Conservation (phyloP, 2,329 filamentous ascomycete species). For the Endocalyx cinctus region DNA sequence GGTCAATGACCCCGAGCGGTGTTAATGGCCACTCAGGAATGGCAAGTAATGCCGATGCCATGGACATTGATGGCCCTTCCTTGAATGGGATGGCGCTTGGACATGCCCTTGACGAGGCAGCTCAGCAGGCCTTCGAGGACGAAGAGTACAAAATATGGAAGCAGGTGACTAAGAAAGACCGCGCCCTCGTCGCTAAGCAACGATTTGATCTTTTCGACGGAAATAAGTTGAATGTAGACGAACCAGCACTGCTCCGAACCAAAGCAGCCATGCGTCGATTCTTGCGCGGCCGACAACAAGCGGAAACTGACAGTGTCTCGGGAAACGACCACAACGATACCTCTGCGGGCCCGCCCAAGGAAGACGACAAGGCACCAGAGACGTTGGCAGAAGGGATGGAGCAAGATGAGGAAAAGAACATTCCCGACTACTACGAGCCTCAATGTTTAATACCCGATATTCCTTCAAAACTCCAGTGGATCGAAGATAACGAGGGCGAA, state of each 20-base stretch:
- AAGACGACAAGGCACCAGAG: constrained; percentile 52
- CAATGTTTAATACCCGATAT: constrained; percentile 84
- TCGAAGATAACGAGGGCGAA: constrained; percentile 83
- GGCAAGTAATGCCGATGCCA: constrained; percentile 73
- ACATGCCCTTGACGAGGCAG: constrained; percentile 60
- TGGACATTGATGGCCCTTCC: constrained; percentile 80
- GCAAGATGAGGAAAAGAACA: constrained; percentile 73
- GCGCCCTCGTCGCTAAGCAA: constrained; percentile 80
- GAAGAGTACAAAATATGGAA: constrained; percentile 99
- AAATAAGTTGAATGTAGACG: constrained; percentile 78
- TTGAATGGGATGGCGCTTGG: constrained; percentile 61
- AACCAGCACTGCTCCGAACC: constrained; percentile 77
- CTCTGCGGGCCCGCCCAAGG: constrained; percentile 45
- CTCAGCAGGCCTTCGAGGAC: constrained; percentile 77
- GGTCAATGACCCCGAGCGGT: constrained; percentile 71
- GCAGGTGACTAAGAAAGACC: constrained; percentile 95
- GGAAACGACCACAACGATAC: constrained; percentile 35
- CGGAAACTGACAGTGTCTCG: constrained; percentile 44
- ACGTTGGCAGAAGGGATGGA: constrained; percentile 95
- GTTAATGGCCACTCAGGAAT: constrained; percentile 62
- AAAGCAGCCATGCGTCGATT: constrained; percentile 89
- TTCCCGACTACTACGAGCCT: constrained; percentile 93
- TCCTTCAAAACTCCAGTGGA: constrained; percentile 72
- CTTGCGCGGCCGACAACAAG: constrained; percentile 71
- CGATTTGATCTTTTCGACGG: constrained; percentile 81